Evolutionary conservation across 2,329 filamentous ascomycete genomes (phyloP).

Genomic region (Blastomyces gilchristii): DNA sequence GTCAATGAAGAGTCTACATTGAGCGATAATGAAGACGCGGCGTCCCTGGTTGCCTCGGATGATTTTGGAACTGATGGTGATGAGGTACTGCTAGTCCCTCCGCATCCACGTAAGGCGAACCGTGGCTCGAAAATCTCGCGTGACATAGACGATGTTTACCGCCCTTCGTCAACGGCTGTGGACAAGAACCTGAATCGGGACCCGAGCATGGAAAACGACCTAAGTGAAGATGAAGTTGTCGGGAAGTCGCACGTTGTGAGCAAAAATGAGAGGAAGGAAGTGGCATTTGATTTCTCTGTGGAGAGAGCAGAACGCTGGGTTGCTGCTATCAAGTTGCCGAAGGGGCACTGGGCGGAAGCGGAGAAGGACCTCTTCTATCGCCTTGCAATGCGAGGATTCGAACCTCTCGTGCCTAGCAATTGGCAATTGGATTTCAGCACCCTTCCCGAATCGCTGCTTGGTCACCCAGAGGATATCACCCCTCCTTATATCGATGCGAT

Average conservation of each 20-base stretch:
- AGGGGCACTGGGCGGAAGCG: constrained; percentile 41
- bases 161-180: constrained; percentile 10
- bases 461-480: constrained; percentile 27
- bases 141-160: constrained; percentile 5
- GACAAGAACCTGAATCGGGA: constrained; percentile 10
- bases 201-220: constrained; percentile 14
- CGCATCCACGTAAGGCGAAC: background rate
- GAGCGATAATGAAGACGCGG: background rate
- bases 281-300: constrained; percentile 22
- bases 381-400: constrained; percentile 46
- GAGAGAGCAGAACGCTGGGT: constrained; percentile 28
- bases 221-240: constrained; percentile 15
- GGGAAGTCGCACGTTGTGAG: constrained; percentile 12
- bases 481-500: constrained; percentile 39
- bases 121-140: background rate
- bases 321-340: constrained; percentile 31
- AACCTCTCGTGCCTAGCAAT: constrained; percentile 43
- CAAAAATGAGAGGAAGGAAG: constrained; percentile 19
- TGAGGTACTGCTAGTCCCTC: background rate
- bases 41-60: background rate
- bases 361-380: constrained; percentile 45
- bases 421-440: constrained; percentile 47
- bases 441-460: constrained; percentile 45
- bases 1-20: background rate
- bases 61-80: background rate